Evolutionary conservation across 495 filamentous ascomycete genomes (phyloP).

Genomic region (Pseudomonodictys pantanalensis): DNA sequence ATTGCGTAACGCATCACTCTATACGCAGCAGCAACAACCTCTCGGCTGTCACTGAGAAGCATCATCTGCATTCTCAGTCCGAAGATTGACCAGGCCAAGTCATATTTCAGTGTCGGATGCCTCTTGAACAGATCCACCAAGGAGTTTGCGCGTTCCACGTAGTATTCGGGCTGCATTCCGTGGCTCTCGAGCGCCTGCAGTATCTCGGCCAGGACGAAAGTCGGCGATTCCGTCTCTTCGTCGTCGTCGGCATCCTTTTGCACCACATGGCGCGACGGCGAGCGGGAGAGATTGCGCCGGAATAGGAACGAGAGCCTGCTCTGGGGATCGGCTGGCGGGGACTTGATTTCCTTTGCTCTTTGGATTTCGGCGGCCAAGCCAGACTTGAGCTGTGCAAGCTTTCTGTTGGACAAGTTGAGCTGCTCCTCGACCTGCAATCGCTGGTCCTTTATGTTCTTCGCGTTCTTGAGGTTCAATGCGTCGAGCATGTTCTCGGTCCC

Average conservation of each 20-base stretch:
- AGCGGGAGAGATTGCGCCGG: slow-evolving; percentile 40
- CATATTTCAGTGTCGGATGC: slow-evolving; percentile 90
- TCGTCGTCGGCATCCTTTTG: slow-evolving; percentile 57
- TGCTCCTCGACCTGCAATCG: slow-evolving; percentile 83
- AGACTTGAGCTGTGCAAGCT: slow-evolving; percentile 76
- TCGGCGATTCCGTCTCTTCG: slow-evolving; percentile 73
- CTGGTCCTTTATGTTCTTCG: slow-evolving; percentile 92
- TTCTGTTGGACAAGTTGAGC: slow-evolving; percentile 83
- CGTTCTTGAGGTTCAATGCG: slow-evolving; percentile 88
- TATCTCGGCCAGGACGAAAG: slow-evolving; percentile 81
- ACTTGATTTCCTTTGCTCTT: slow-evolving; percentile 50
- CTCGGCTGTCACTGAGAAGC: slow-evolving; percentile 90
- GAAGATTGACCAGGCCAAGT: slow-evolving; percentile 91
- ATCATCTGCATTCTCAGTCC: slow-evolving; percentile 89
- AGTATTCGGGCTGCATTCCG: slow-evolving; percentile 88
- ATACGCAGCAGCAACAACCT: slow-evolving; percentile 93
- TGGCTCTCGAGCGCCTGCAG: slow-evolving; percentile 82
- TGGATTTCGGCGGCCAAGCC: slow-evolving; percentile 73
- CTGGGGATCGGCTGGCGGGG: slow-evolving; percentile 58
- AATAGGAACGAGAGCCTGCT: slow-evolving; percentile 68
- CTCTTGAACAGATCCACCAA: slow-evolving; percentile 90
- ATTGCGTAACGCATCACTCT: slow-evolving; percentile 91
- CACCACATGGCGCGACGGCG: slow-evolving; percentile 33
- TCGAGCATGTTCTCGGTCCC: slow-evolving; percentile 97
- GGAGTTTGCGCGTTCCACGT: slow-evolving; percentile 85